Conservation (phyloP, 2,329 filamentous ascomycete genomes). For the Cytospora chrysosperma region DNA sequence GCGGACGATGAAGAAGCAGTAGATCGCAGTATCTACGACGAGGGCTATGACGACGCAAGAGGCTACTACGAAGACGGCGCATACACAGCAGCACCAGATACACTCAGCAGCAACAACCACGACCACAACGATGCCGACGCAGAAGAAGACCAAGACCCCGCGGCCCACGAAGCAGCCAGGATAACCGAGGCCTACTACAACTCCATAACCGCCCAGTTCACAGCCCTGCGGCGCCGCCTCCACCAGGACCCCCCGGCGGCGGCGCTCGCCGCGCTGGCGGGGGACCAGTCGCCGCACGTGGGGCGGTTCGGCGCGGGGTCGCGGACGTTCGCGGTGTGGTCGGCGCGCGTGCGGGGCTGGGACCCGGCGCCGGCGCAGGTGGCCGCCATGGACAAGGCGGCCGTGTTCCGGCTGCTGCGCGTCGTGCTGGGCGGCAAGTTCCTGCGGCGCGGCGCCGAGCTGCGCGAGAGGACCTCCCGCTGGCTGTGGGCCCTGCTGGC, state of each 20-base stretch:
- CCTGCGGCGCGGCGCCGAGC: conserved; percentile 56
- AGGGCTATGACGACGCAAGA: conserved; percentile 51
- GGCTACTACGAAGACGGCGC: conserved; percentile 78
- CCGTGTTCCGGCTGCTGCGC: conserved; percentile 64
- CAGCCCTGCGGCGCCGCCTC: conserved; percentile 61
- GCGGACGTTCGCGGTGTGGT: conserved; percentile 52
- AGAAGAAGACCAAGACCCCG: conserved; percentile 30
- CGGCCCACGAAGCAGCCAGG: conserved; percentile 33
- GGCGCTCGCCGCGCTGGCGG: conserved; percentile 50
- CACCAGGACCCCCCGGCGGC: conserved; percentile 52
- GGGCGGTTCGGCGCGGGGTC: conserved; percentile 52
- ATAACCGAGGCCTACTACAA: conserved; percentile 67
- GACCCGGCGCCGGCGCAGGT: conserved; percentile 61
- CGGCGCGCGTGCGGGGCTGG: conserved; percentile 47
- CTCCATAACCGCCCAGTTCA: conserved; percentile 64
- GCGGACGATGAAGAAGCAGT: conserved; percentile 32
- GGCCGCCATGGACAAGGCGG: conserved; percentile 64
- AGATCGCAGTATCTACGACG: conserved; percentile 47
- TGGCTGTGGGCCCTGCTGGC: conserved; percentile 88
- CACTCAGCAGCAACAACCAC: conserved; percentile 29
- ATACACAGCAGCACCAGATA: conserved; percentile 63
- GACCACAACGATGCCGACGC: conserved; percentile 31
- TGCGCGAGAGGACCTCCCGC: conserved; percentile 67
- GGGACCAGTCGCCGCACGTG: conserved; percentile 40
- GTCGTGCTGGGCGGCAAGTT: conserved; percentile 66